Percentiles rank a stretch among this genome's conserved stretches.
Evolutionary conservation across 2,329 filamentous ascomycete genomes (phyloP).

Genomic region (Neopestalotiopsis rosae): DNA sequence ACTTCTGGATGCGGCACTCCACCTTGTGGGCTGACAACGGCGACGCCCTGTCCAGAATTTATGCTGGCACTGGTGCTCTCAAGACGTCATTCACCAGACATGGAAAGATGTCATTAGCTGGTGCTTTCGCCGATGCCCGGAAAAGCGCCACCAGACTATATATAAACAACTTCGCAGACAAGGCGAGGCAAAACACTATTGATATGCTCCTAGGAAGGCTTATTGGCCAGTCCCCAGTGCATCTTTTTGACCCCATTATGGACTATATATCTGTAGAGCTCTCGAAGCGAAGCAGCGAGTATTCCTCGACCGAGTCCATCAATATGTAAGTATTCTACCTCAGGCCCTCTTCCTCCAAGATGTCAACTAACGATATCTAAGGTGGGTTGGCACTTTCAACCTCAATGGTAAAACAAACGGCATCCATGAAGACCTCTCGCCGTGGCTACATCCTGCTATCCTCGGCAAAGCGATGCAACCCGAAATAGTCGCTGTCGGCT

Average conservation of each 20-base stretch:
- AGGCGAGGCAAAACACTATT: slow-evolving; percentile 90
- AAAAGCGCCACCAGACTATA: slow-evolving; percentile 95
- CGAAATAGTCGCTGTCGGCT: slow-evolving; percentile 87
- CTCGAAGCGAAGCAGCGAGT: slow-evolving; percentile 70
- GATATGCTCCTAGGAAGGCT: slow-evolving; percentile 88
- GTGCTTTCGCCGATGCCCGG: slow-evolving; percentile 90
- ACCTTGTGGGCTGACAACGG: slow-evolving; percentile 98
- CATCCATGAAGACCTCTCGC: slow-evolving; percentile 77
- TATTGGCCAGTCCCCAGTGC: slow-evolving; percentile 81
- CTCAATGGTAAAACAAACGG: slow-evolving; percentile 87
- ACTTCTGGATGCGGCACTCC: slow-evolving; percentile 92
- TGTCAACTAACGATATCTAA: slow-evolving; percentile 24
- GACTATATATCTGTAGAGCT: slow-evolving; percentile 86
- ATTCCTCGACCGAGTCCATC: slow-evolving; percentile 75
- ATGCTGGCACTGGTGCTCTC: slow-evolving; percentile 92
- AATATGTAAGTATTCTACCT: slow-evolving; percentile 63
- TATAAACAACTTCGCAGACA: slow-evolving; percentile 97
- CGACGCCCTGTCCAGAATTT: slow-evolving; percentile 91
- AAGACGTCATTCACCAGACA: slow-evolving; percentile 94
- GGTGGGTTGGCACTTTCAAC: slow-evolving; percentile 86
- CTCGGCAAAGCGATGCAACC: slow-evolving; percentile 67
- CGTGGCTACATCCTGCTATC: slow-evolving; percentile 78
- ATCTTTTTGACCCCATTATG: slow-evolving; percentile 92
- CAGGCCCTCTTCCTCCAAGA: neutral
- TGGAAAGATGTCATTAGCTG: slow-evolving; percentile 94